Evolutionary conservation across 352 stramenopile genomes (phyloP), one percentile per base, ranked within the genome.

Genomic region (Pythium coloratum): DNA sequence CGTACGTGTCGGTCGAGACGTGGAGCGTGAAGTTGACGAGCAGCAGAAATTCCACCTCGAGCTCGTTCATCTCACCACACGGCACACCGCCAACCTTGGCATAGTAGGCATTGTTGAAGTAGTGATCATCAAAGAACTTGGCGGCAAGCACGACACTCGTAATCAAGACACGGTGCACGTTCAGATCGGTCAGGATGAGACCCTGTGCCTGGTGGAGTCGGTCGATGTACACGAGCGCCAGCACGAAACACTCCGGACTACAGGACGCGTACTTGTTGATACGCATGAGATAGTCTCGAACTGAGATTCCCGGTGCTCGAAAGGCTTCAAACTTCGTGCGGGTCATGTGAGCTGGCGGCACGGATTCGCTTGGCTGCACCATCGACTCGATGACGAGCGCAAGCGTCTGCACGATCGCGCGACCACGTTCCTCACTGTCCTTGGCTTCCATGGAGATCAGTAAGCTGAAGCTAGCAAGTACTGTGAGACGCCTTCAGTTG

Each of bases 51-150:
- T 99, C 96, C 42, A 99, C 89, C 73, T 99, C 97, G 9, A 99
- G 85, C 55, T 95, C 89, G 81, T 99, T 99, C 87, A 99, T 98
- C 82, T 98, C 94, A 30, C 75, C 82, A 61, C 95, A 95, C 9
- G 95, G 81, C 50, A 94, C 92, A 24, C 95, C 94, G 34, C 96
- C 94, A 33, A 98, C 93, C 73, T 99, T 99, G 18, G 97, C 95
- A 74, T 99, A 99, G 86, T 99, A 99, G 24, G 96, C 96, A 80
- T 99, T 99, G 73, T 99, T 99, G 77, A 98, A 99, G 82, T 99
- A 99, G 51, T 98, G 94, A 84, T 99, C 98, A 76, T 99, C 98
- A 69, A 99, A 99, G 78, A 99, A 99, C 81, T 99, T 99, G 64
- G 98, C 97, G 6, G 97, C 96, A 8, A 99, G 74, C 66, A 99